Percentiles rank a stretch among this genome's conserved stretches.
phyloP scores from a whole-genome alignment of 495 filamentous ascomycete genomes.

The Aspergillus egyptiacus region DNA sequence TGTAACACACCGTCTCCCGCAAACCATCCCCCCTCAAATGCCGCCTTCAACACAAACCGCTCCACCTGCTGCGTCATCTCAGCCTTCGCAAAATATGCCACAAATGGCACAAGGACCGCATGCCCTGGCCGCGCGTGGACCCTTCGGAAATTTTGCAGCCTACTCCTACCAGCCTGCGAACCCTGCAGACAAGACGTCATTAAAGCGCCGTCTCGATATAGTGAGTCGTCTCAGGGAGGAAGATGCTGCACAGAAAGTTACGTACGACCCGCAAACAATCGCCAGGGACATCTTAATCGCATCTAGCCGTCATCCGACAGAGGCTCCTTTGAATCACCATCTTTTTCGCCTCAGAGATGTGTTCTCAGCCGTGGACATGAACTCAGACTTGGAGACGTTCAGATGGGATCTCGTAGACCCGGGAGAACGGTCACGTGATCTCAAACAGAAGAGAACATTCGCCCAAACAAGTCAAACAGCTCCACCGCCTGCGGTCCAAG shows the following conservation, averaged over 20 bases:
- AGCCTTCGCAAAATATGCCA: background rate
- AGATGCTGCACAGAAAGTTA: slow-evolving; percentile 38
- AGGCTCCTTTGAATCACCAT: slow-evolving; percentile 54
- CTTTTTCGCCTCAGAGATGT: slow-evolving; percentile 40
- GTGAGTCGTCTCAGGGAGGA: slow-evolving; percentile 40
- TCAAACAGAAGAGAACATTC: background rate
- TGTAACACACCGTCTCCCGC: background rate
- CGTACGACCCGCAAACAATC: slow-evolving; percentile 58
- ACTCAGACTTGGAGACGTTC: slow-evolving; percentile 55
- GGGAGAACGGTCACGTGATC: slow-evolving; percentile 14
- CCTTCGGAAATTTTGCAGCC: background rate
- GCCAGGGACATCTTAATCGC: slow-evolving; percentile 60
- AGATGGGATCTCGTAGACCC: slow-evolving; percentile 63
- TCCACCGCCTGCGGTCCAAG: slow-evolving; percentile 5
- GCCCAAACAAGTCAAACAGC: slow-evolving; percentile 1
- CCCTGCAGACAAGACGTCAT: slow-evolving; percentile 3
- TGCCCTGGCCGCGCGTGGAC: background rate
- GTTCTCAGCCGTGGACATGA: slow-evolving; percentile 35
- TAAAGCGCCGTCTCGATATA: slow-evolving; percentile 25
- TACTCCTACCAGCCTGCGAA: slow-evolving; percentile 13
- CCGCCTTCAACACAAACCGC: background rate
- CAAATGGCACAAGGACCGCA: background rate
- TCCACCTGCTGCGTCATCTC: background rate
- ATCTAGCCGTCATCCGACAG: slow-evolving; percentile 52
- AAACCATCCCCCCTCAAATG: background rate